Conservation (phyloP, 2,329 filamentous ascomycete species). For the Sporothrix brunneoviolacea region DNA sequence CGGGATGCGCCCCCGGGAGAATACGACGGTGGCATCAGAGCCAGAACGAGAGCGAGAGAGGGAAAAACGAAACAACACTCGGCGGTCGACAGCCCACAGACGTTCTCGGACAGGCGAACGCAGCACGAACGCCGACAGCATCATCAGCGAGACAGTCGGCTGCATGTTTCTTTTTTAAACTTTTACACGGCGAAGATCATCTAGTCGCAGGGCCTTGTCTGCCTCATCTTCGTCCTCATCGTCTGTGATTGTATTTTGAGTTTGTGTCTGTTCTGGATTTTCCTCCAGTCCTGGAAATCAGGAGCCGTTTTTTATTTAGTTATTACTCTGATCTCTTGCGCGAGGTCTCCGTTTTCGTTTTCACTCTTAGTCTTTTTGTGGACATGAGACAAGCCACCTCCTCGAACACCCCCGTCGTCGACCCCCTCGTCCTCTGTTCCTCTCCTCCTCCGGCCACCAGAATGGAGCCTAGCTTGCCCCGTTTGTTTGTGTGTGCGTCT, state of each 20-base stretch:
- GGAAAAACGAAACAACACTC: slow-evolving; percentile 4
- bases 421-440: not conserved
- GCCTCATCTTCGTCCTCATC: not conserved
- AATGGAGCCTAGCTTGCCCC: too few species aligned
- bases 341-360: too few species aligned
- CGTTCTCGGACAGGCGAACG: too few species aligned
- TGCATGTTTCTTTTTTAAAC: not conserved
- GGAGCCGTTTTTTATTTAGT: too few species aligned
- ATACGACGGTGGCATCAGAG: slow-evolving; percentile 5
- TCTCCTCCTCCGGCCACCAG: not conserved
- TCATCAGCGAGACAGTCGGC: not conserved
- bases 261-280: too few species aligned
- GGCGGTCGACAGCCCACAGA: too few species aligned
- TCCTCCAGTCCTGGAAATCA: too few species aligned
- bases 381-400: slow-evolving; percentile 7
- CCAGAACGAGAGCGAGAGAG: not conserved
- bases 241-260: not conserved
- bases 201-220: not conserved
- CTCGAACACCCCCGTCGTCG: not conserved
- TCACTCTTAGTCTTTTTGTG: too few species aligned
- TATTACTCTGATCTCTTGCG: too few species aligned
- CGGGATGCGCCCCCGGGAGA: not conserved
- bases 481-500: too few species aligned
- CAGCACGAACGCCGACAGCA: too few species aligned
- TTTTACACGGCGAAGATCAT: slow-evolving; percentile 3